phyloP scores from a whole-genome alignment of 2,329 filamentous ascomycete species.

The Fusarium beomiforme region DNA sequence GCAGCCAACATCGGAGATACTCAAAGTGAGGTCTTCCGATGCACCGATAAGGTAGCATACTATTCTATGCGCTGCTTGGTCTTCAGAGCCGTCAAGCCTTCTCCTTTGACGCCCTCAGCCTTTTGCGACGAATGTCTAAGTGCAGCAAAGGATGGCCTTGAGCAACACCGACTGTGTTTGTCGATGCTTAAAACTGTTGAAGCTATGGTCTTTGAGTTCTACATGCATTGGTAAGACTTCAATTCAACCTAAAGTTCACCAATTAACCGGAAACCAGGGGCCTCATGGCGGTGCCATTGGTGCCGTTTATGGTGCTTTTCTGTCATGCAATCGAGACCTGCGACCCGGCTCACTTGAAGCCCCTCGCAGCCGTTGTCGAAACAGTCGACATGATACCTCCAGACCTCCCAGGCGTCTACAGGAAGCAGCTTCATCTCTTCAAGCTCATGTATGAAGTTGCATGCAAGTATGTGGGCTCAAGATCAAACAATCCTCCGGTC shows the following conservation, averaged over 20 bases:
- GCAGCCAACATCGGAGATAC: not conserved
- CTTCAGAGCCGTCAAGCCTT: not conserved
- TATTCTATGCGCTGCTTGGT: slow-evolving; percentile 3
- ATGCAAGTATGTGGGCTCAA: not conserved
- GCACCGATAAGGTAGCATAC: not conserved
- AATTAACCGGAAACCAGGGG: not conserved
- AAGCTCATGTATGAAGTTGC: slow-evolving; percentile 11
- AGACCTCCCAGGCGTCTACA: not conserved
- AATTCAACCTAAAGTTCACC: accelerated
- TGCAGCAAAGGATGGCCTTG: not conserved
- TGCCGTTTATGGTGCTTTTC: slow-evolving; percentile 10
- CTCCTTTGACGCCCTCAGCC: not conserved
- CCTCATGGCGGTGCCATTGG: not conserved
- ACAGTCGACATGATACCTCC: not conserved
- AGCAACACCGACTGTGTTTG: not conserved
- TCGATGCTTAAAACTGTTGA: not conserved
- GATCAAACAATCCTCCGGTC: accelerated
- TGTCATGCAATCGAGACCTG: slow-evolving; percentile 17
- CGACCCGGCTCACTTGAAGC: not conserved
- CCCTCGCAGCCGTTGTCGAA: not conserved
- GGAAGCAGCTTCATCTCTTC: slow-evolving; percentile 5
- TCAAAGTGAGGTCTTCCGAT: not conserved
- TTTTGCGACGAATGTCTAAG: not conserved
- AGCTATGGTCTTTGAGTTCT: not conserved
- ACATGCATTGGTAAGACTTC: not conserved